Evolutionary conservation across 331 rosid genomes (phyloP), one percentile per base, ranked within the genome.

Genomic region (Quercus phellos): DNA sequence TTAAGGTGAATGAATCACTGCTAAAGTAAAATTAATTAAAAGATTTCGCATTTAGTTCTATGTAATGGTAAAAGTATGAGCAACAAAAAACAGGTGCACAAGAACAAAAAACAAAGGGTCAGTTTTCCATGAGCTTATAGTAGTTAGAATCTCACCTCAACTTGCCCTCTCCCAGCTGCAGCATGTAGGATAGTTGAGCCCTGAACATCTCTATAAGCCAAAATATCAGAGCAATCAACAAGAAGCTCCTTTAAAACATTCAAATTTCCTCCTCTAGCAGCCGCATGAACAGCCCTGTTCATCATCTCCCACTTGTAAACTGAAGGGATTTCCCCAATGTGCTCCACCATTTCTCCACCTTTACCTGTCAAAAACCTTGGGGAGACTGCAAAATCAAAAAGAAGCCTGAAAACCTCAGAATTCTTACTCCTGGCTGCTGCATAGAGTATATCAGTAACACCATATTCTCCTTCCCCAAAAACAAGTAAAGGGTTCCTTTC

Each of bases 391-490:
- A 82, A 92, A 82, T 90, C 96, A 78, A 89, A 91, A 13, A 95
- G 80, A 78, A 92, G 70, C 91, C 90, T 85, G 34, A 95, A 95
- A 76, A 95, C 97, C 38, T 86, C 97, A 75, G 80, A 78, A 4
- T 80, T 92, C 83, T 93, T 95, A 68, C 99, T 91, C 83, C 93
- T 87, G 0, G 98, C 98, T 27, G 97, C 98, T 77, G 97, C 99
- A 84, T 95, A 95, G 4, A 95, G 83, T 6, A 95, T 79, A 86
- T 95, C 99, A 43, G 99, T 93, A 5, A 93, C 91, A 72, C 97
- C 98, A 79, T 86, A 95, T 79, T 95, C 99, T 73, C 99, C 99
- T 82, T 95, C 99, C 27, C 99, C 99, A 11, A 95, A 95, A 84
- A 92, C 99, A 64, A 95, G 87, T 55, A 95, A 85, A 75, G 99